Conservation (phyloP, 1,139 yeast species). For the Scheffersomyces lignicola region DNA sequence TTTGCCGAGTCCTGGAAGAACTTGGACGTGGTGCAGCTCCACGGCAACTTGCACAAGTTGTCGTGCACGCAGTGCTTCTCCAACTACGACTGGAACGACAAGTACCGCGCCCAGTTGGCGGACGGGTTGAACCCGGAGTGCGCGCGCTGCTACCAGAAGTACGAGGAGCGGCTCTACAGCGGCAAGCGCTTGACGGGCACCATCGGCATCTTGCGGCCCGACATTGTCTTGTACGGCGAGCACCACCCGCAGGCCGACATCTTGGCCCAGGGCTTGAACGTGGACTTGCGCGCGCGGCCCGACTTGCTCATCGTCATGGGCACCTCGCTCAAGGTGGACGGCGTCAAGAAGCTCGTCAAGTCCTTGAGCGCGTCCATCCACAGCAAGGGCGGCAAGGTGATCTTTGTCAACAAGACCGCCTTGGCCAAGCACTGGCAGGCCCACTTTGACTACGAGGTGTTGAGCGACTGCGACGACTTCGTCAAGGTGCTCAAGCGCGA, state of each 20-base stretch:
- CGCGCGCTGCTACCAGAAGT: conserved; percentile 53
- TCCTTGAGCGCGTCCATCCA: conserved; percentile 60
- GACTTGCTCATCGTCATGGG: conserved; percentile 72
- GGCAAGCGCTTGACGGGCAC: conserved; percentile 63
- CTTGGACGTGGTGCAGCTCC: conserved; percentile 81
- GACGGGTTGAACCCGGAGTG: conserved; percentile 67
- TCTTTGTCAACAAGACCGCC: conserved; percentile 61
- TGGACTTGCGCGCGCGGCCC: conserved; percentile 58
- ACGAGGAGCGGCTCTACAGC: conserved; percentile 49
- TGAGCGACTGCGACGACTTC: conserved; percentile 83
- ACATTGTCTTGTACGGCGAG: conserved; percentile 76
- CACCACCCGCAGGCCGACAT: conserved; percentile 72
- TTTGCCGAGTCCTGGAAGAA: conserved; percentile 55
- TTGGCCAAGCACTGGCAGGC: conserved; percentile 55
- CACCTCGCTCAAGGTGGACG: conserved; percentile 72
- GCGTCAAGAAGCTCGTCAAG: conserved; percentile 67
- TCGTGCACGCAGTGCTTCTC: conserved; percentile 70
- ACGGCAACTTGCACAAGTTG: conserved; percentile 80
- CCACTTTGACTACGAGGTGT: conserved; percentile 68
- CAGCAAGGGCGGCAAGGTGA: conserved; percentile 58
- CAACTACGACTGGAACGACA: conserved; percentile 61
- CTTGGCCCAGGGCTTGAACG: conserved; percentile 57
- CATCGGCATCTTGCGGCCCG: conserved; percentile 69
- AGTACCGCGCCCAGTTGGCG: conserved; percentile 42
- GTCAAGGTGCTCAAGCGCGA: conserved; percentile 51